Base-by-base conservation (phyloP, 2,329 filamentous ascomycete species). In the Zopfia rhizophila region DNA sequence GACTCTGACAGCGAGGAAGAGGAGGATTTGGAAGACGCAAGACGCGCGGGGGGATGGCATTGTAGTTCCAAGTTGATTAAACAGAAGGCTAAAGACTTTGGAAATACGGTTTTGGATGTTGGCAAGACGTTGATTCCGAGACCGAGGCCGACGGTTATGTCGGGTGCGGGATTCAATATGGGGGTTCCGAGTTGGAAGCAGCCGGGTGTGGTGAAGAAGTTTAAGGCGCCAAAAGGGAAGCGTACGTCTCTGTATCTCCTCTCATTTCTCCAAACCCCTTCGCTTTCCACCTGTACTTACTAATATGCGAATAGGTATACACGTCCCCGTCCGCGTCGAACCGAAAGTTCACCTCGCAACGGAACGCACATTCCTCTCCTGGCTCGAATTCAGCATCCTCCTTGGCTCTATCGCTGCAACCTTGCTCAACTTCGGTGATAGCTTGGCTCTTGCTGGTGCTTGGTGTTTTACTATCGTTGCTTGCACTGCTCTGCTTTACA, bases 321-420 rank as follows among this genome's bases (percentile, higher is more conserved):
- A 97, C 64, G 94, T 99, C 17, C 93, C 93, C 11, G 88, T 97
- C 43, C 86, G 94, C 36, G 92, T 99, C 23, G 94, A 99, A 73
- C 94, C 94, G 23, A 99, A 99, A 75, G 94, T 99, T 38, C 96
- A 91, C 72, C 96, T 99, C 68, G 94, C 94, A 16, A 92, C 91
- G 1, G 94, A 99, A 74, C 85, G 94, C 55, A 99, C 94, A 1
- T 99, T 97, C 75, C 82, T 99, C 45, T 90, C 91, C 53, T 99
- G 94, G 89, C 88, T 99, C 62, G 93, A 99, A 73, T 97, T 96
- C 74, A 93, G 89, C 37, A 96, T 97, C 65, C 92, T 97, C 67
- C 86, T 99, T 41, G 91, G 90, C 28, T 66, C 61, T 40, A 74
- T 74, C 29, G 72, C 72, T 4, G 72, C 71, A 21, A 71, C 72